These are phyloP conservation scores for Leishmania major DNA, from an alignment of 208 protist species.

Conservation along the genomic window DNA sequence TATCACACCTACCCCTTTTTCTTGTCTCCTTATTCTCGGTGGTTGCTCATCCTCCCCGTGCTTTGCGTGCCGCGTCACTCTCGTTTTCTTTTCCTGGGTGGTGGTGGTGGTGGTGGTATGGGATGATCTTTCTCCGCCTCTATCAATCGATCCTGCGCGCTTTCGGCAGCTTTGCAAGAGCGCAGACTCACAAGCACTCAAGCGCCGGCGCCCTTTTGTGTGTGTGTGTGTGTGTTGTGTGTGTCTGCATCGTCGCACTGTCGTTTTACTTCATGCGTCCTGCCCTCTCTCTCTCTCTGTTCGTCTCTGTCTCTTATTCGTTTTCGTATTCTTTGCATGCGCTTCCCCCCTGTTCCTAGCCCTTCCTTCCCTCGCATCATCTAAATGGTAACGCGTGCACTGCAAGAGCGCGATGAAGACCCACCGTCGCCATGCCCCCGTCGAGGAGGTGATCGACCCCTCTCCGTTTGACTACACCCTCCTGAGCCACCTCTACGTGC, in stretches of 20 bases:
- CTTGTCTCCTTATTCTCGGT: not conserved
- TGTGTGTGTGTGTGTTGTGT: not conserved
- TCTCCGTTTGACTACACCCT: constrained; percentile 74
- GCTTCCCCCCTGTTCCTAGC: not conserved
- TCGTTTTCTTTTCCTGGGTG: not conserved
- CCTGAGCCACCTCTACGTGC: constrained; percentile 71
- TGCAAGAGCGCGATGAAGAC: constrained; percentile 53
- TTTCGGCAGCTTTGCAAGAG: not conserved
- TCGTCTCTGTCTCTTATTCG: not conserved
- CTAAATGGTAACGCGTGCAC: not conserved
- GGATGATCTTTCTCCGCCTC: too few species aligned
- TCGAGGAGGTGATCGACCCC: constrained; percentile 44
- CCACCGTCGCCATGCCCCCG: constrained; percentile 36
- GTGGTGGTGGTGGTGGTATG: too few species aligned
- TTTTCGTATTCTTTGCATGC: not conserved
- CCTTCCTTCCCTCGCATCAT: not conserved
- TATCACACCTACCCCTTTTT: not conserved
- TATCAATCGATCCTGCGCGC: too few species aligned
- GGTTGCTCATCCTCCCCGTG: too few species aligned
- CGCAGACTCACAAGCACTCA: not conserved
- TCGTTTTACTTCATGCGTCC: not conserved
- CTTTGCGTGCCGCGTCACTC: too few species aligned
- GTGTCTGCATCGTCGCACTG: not conserved
- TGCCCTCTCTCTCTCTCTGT: not conserved
- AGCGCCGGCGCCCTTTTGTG: not conserved